phyloP scores from a whole-genome alignment of 345 rosid genomes.

The Trapa incisa region DNA sequence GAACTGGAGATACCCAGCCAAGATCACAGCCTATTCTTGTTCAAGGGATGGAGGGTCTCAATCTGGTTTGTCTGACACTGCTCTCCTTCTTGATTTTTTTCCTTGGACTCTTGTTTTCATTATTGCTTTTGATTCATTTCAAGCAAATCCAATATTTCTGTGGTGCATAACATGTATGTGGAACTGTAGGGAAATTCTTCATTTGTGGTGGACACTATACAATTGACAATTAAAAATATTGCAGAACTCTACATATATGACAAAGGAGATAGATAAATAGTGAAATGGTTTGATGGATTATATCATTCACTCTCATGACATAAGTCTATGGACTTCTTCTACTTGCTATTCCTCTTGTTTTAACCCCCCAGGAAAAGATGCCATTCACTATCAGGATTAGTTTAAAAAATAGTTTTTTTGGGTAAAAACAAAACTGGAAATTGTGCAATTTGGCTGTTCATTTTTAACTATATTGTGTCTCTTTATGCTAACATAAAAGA shows the following conservation, averaged over 20 bases:
- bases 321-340: neutral
- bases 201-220: neutral
- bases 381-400: neutral
- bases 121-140: neutral
- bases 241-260: neutral
- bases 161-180: neutral
- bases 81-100: neutral
- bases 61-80: constrained; percentile 43
- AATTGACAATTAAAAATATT: neutral
- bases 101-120: neutral
- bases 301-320: neutral
- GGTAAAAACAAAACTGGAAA: neutral
- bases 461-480: neutral
- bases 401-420: neutral
- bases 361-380: neutral
- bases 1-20: constrained; percentile 98
- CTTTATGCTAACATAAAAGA: neutral
- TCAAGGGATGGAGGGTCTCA: constrained; percentile 75
- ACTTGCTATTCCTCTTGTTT: neutral
- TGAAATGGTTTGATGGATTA: neutral
- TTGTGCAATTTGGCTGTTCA: neutral
- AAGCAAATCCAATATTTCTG: neutral
- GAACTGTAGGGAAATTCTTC: neutral
- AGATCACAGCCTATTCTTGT: constrained; percentile 90
- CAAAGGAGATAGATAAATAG: neutral